Evolutionary conservation across 1,284 basidiomycete genomes (phyloP).

Genomic region (Cyathus pygmaeus): DNA sequence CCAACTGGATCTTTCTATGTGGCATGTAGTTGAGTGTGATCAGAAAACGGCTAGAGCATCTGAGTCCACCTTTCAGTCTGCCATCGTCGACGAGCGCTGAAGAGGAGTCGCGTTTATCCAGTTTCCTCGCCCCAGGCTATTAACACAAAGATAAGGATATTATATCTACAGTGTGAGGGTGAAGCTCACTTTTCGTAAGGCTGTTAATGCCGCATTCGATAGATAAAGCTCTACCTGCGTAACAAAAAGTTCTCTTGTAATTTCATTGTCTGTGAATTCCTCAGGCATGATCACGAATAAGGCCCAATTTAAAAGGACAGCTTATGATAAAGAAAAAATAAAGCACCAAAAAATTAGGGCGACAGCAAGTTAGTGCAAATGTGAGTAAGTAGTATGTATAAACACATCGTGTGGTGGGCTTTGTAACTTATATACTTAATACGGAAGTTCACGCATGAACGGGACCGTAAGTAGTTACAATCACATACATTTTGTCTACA

Average conservation of each 20-base stretch:
- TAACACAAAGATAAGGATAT: not conserved
- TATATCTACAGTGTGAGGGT: not conserved
- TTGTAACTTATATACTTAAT: no score
- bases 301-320: no score
- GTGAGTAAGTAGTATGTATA: no score
- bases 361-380: no score
- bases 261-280: not conserved
- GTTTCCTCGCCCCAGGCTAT: conserved; percentile 50
- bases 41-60: conserved; percentile 3
- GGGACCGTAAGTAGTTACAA: no score
- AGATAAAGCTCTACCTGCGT: conserved; percentile 69
- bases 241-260: conserved; percentile 53
- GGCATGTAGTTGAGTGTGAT: conserved; percentile 1
- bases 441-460: no score
- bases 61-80: conserved; percentile 66
- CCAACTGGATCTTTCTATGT: conserved; percentile 78
- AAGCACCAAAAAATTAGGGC: no score
- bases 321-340: no score
- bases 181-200: conserved; percentile 65
- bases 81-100: conserved; percentile 48
- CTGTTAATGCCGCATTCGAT: conserved; percentile 60
- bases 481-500: no score
- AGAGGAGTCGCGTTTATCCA: conserved; percentile 64
- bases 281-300: no score
- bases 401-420: no score